Conservation (phyloP, 495 filamentous ascomycete species). For the Penicillium taxi region DNA sequence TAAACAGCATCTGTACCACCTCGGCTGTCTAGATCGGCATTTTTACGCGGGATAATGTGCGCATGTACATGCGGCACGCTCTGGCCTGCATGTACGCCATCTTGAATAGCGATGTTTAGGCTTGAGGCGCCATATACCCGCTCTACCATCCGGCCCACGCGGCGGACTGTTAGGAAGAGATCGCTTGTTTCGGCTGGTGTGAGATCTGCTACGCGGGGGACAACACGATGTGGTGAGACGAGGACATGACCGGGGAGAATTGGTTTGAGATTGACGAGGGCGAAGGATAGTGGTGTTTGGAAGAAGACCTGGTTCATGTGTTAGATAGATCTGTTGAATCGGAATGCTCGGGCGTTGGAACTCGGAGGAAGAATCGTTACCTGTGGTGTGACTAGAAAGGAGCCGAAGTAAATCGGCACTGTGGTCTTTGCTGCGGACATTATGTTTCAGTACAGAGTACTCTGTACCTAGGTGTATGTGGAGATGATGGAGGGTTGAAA, state of each 20-base stretch:
- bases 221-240: constrained; percentile 51
- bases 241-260: constrained; percentile 91
- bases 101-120: constrained; percentile 90
- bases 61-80: constrained; percentile 86
- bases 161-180: constrained; percentile 76
- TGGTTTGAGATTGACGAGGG: constrained; percentile 90
- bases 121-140: constrained; percentile 56
- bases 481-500: neutral
- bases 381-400: constrained; percentile 41
- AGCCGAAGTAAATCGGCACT: constrained; percentile 37
- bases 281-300: constrained; percentile 66
- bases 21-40: constrained; percentile 42
- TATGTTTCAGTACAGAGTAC: no score
- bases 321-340: constrained; percentile 1
- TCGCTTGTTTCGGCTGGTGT: constrained; percentile 66
- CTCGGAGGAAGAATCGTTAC: constrained; percentile 14
- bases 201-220: constrained; percentile 69
- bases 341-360: neutral
- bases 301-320: constrained; percentile 62
- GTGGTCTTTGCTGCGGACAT: constrained; percentile 24
- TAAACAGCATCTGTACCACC: constrained; percentile 64
- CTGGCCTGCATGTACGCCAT: constrained; percentile 83
- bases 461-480: neutral
- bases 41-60: constrained; percentile 78
- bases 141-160: constrained; percentile 69